These are phyloP conservation scores for Xylariaceae sp. DNA, from an alignment of 2,329 filamentous ascomycete genomes.

Conservation along the genomic window DNA sequence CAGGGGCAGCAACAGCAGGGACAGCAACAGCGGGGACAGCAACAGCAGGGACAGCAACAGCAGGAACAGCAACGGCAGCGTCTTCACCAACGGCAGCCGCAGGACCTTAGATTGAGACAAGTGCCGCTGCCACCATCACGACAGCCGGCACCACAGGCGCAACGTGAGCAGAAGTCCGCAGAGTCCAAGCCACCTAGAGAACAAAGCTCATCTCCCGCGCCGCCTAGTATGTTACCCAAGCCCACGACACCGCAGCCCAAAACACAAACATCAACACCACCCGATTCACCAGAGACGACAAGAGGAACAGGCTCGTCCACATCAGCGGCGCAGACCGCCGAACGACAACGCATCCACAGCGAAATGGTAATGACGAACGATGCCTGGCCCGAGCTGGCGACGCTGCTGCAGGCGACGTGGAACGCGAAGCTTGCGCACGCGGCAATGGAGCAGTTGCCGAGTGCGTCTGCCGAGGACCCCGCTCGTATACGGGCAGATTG, in stretches of 20 bases:
- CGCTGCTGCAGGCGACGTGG: slow-evolving; percentile 11
- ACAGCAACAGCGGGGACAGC: neutral
- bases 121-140: no score
- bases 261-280: no score
- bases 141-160: no score
- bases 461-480: neutral
- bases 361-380: slow-evolving; percentile 3
- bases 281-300: no score
- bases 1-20: neutral
- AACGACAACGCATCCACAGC: no score
- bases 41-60: neutral
- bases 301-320: no score
- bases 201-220: neutral
- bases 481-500: neutral
- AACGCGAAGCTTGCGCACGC: slow-evolving; percentile 9
- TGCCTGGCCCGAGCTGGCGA: slow-evolving; percentile 22
- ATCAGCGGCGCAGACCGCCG: no score
- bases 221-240: neutral
- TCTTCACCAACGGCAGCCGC: neutral
- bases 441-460: neutral
- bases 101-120: no score
- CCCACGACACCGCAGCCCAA: neutral
- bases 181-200: neutral
- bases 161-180: neutral
- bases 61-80: neutral